Evolutionary conservation across 1,284 basidiomycete species (phyloP).

Genomic region (Rhodotorula sp.): DNA sequence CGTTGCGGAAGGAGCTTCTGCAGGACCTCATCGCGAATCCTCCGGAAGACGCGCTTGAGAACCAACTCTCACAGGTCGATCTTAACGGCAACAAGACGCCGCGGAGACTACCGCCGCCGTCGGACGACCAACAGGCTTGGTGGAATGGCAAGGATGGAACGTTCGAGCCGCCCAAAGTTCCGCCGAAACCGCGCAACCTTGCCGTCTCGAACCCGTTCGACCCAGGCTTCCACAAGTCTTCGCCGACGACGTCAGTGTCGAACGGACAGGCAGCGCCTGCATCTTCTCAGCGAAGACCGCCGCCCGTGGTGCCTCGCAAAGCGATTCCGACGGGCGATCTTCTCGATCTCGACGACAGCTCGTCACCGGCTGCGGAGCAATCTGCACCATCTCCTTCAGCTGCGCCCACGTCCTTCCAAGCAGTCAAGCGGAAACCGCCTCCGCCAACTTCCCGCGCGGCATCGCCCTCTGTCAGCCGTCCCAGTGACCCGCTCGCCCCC

Average conservation of each 20-base stretch:
- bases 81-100: conserved; percentile 41
- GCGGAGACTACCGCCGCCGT: conserved; percentile 67
- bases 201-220: conserved; percentile 10
- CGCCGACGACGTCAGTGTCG: not conserved
- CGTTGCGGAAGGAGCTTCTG: conserved; percentile 61
- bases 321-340: conserved; percentile 4
- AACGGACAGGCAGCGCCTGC: not conserved
- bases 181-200: not conserved
- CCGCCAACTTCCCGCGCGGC: not conserved
- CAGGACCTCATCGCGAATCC: conserved; percentile 49
- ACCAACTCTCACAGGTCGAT: conserved; percentile 37
- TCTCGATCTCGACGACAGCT: conserved; percentile 4
- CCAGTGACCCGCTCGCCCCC: not conserved
- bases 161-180: conserved; percentile 7
- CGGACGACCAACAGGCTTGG: conserved; percentile 69
- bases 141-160: conserved; percentile 57
- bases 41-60: conserved; percentile 32
- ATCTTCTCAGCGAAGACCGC: conserved; percentile 5
- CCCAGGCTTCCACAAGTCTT: not conserved
- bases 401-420: conserved; percentile 5
- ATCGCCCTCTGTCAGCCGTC: not conserved
- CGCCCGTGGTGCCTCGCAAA: conserved; percentile 9
- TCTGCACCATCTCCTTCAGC: not conserved
- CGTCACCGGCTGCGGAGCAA: not conserved
- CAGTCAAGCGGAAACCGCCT: conserved; percentile 9